Evolutionary conservation across 129 eudicot genomes (phyloP), one percentile per base, ranked within the genome.

Genomic region (Sambucus nigra): DNA sequence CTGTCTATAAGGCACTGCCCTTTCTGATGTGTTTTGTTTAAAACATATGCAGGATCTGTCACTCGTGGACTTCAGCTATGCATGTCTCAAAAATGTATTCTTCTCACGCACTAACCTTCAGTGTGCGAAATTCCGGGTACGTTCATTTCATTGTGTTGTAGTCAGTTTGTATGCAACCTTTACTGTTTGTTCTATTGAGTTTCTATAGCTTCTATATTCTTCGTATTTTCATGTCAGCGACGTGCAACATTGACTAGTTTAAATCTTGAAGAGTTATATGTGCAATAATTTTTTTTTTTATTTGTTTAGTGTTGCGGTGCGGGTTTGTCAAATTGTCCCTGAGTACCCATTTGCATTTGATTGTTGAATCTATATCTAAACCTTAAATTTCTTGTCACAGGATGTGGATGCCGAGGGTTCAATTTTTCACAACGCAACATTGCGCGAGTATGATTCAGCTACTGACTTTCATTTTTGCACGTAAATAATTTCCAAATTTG

Each of bases 61-160:
- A 8, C 75, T 53, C 76, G 97, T 89, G 67, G 97, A 89, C 66
- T 89, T 89, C 70, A 89, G 97, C 53, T 82, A 73, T 69, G 95
- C 97, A 33, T 80, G 92, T 69, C 76, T 89, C 18, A 80, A 71
- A 62, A 76, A 69, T 39, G 97, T 89, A 23, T 89, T 89, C 86
- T 89, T 89, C 68, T 89, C 97, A 47, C 97, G 97, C 51, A 91
- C 97, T 55, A 73, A 84, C 72, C 97, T 89, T 70, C 97, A 89
- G 25, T 78, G 93, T 53, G 97, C 97, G 14, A 89, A 89, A 57
- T 89, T 89, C 66, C 80, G 75, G 93, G 97, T 88, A 65, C 54
- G 59, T 40, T 49, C 5, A 24, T 12, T 25, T 22, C 31, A 33
- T 38, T 31, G 1, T 21, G 12, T 39, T 9, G 15, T 41, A 51